Conservation (phyloP, 2,329 filamentous ascomycete species). For the Beauveria medogensis region DNA sequence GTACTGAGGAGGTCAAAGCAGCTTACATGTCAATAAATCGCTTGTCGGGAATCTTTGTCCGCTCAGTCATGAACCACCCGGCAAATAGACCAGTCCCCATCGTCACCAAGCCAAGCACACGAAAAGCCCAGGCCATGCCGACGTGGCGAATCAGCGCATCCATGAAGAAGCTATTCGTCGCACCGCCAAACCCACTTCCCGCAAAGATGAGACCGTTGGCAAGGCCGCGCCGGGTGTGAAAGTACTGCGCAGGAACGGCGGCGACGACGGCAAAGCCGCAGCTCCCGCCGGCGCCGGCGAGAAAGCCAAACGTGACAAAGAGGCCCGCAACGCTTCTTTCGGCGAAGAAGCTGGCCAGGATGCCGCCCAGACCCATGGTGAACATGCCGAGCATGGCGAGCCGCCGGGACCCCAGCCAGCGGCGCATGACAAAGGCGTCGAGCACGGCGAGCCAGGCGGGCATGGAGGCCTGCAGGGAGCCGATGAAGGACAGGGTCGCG, state of each 20-base stretch:
- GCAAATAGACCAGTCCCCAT: constrained; percentile 42
- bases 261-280: constrained; percentile 49
- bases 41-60: constrained; percentile 25
- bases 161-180: constrained; percentile 18
- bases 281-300: constrained; percentile 54
- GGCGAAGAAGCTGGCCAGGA: constrained; percentile 4
- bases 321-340: neutral
- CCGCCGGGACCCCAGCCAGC: constrained; percentile 33
- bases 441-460: constrained; percentile 36
- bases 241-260: constrained; percentile 54
- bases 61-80: constrained; percentile 43
- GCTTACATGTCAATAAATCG: constrained; percentile 42
- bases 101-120: constrained; percentile 38
- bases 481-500: constrained; percentile 48
- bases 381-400: constrained; percentile 38
- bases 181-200: constrained; percentile 36
- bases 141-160: constrained; percentile 45
- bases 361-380: constrained; percentile 36
- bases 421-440: constrained; percentile 37
- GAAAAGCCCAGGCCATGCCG: constrained; percentile 47
- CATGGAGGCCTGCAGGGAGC: constrained; percentile 38
- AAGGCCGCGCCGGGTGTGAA: constrained; percentile 43
- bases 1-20: neutral
- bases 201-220: constrained; percentile 49
- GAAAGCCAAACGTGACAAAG: constrained; percentile 50